Percentiles rank a stretch among this genome's conserved stretches.
Evolutionary conservation across 257 asterid species (phyloP).

Genomic region (Prunella vulgaris): DNA sequence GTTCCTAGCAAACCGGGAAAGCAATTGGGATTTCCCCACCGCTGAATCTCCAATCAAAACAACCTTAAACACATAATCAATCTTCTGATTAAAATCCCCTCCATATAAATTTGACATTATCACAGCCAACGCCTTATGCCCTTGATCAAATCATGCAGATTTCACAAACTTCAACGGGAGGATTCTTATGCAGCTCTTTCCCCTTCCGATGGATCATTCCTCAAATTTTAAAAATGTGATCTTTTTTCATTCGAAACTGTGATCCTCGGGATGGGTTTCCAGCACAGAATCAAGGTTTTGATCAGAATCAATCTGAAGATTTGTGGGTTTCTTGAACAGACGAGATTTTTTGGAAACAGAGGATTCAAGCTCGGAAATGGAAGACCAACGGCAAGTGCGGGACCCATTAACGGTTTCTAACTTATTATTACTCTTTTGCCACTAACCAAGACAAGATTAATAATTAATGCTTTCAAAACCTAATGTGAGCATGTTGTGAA

Average conservation of each 20-base stretch:
- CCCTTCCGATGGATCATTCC: slow-evolving; percentile 22
- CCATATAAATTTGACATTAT: slow-evolving; percentile 72
- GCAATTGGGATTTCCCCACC: slow-evolving; percentile 84
- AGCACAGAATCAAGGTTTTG: slow-evolving; percentile 14
- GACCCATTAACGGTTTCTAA: slow-evolving; percentile 26
- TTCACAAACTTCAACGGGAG: not conserved
- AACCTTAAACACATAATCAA: slow-evolving; percentile 83
- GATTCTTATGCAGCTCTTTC: not conserved
- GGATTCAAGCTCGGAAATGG: slow-evolving; percentile 16
- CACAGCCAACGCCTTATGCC: slow-evolving; percentile 1
- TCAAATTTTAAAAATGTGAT: too few species aligned
- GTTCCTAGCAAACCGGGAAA: slow-evolving; percentile 84
- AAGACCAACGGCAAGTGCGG: slow-evolving; percentile 36
- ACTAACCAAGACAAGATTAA: not conserved
- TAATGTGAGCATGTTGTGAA: too few species aligned
- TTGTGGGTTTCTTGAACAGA: not conserved
- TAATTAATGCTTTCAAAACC: too few species aligned
- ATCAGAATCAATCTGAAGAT: not conserved
- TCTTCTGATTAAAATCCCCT: slow-evolving; percentile 74
- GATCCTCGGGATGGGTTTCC: not conserved
- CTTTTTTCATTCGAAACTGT: slow-evolving; percentile 12
- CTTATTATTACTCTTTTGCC: slow-evolving; percentile 7
- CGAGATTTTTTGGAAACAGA: not conserved
- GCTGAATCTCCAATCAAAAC: slow-evolving; percentile 88
- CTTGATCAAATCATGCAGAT: slow-evolving; percentile 28